Base-by-base conservation (phyloP, 2,329 filamentous ascomycete species). In the Myriosclerotinia scirpicola region DNA sequence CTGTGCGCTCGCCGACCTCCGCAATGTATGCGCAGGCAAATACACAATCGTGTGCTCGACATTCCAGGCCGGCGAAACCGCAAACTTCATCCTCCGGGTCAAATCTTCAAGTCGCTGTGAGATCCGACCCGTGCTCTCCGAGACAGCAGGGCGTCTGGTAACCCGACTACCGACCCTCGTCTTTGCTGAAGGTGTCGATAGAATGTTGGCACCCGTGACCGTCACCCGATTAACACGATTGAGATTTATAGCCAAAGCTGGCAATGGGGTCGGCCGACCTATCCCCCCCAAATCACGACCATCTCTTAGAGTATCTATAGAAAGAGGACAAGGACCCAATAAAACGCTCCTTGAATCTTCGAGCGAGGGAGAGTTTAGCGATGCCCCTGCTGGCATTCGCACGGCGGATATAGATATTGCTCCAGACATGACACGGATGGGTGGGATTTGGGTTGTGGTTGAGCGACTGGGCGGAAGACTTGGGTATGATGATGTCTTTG, bases 1-100 rank as follows among this genome's bases (percentile, higher is more conserved):
- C 38, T 91, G 90, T 75, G 90, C 91, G 5, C 81, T 93, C 42
- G 88, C 90, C 3, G 85, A 91, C 69, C 79, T 85, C 8, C 71
- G 77, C 73, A 74, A 70, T 80, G 26, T 97, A 22, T 86, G 88
- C 50, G 80, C 86, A 0, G 94, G 94, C 0, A 83, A 83, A 0
- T 99, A 98, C 77, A 97, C 92, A 0, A 83, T 97, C 66, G 90
- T 97, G 8, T 94, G 90, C 76, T 97, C 92, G 2, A 96, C 94
- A 0, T 98, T 96, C 76, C 92, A 96, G 69, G 84, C 89, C 0
- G 90, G 89, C 11, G 91, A 96, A 74, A 81, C 86, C 0, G 91
- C 90, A 4, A 82, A 83, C 59, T 98, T 96, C 74, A 86, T 83
- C 0, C 81, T 99, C 11, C 86, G 87, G 66, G 83, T 97, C n/a